Conservation (phyloP, 2,329 filamentous ascomycete genomes). For the Aspergillus sp. region DNA sequence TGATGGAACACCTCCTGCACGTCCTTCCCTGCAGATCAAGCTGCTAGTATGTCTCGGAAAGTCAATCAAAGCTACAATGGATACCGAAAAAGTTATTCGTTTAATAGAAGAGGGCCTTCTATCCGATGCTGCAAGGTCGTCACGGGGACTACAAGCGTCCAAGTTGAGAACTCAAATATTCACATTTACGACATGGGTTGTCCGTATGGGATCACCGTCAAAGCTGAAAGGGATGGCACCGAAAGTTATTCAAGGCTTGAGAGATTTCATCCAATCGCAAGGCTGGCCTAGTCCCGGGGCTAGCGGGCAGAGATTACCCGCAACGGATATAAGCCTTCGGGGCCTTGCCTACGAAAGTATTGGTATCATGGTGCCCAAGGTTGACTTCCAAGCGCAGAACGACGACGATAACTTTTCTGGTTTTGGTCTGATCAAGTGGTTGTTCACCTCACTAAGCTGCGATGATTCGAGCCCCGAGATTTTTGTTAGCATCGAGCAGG, state of each 20-base stretch:
- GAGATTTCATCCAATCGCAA: slow-evolving; percentile 67
- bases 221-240: slow-evolving; percentile 61
- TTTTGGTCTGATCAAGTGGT: slow-evolving; percentile 58
- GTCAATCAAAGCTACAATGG: slow-evolving; percentile 65
- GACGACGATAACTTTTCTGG: slow-evolving; percentile 39
- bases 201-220: slow-evolving; percentile 59
- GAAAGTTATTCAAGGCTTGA: slow-evolving; percentile 61
- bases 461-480: slow-evolving; percentile 68
- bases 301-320: slow-evolving; percentile 47
- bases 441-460: slow-evolving; percentile 75
- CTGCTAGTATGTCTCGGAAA: slow-evolving; percentile 70
- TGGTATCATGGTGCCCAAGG: slow-evolving; percentile 60
- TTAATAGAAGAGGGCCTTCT: slow-evolving; percentile 63
- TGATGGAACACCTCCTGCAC: slow-evolving; percentile 42
- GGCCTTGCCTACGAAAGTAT: slow-evolving; percentile 86
- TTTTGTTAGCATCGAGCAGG: slow-evolving; percentile 81
- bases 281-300: slow-evolving; percentile 67
- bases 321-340: slow-evolving; percentile 61
- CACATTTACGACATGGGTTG: slow-evolving; percentile 79
- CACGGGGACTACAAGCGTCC: slow-evolving; percentile 62
- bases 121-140: slow-evolving; percentile 34
- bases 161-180: slow-evolving; percentile 80
- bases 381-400: slow-evolving; percentile 30
- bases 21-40: slow-evolving; percentile 67
- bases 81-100: slow-evolving; percentile 59